Evolutionary conservation across 129 eudicot species (phyloP), one percentile per base, ranked within the genome.

Genomic region (Artemisia annua): DNA sequence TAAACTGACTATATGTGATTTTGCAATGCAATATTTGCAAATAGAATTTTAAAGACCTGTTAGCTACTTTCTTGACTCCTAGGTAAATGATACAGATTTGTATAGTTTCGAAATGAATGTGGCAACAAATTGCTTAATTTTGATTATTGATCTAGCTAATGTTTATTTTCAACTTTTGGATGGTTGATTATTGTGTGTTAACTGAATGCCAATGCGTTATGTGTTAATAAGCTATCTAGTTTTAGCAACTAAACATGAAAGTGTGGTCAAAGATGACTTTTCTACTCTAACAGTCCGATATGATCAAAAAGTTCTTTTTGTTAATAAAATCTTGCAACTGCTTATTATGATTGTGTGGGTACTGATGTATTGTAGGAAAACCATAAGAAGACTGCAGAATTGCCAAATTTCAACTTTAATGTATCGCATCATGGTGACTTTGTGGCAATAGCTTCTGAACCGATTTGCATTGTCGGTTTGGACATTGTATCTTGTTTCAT

Each of bases 391-490:
- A 71, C 68, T 48, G 53, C 22, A 55, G 73, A 63, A 44, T 82
- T 87, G 68, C 96, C 95, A 35, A 92, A 92, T 79, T 89, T 92
- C 68, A 89, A 92, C 71, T 92, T 87, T 60, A 92, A 86, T 76
- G 94, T 77, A 66, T 89, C 96, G 10, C 98, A 92, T 78, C 96
- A 92, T 74, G 98, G 98, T 85, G 95, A 92, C 71, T 89, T 79
- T 70, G 98, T 92, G 53, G 98, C 95, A 5, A 92, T 92, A 64
- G 96, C 96, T 72, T 92, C 98, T 63, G 96, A 92, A 79, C 94
- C 96, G 59, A 66, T 89, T 28, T 92, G 92, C 87, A 78, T 92
- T 66, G 96, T 89, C 71, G 95, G 98, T 57, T 56, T 87, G 75
- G 98, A 93, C 75, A 83, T 93, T 51, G 90, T 90, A 60, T 83